Conservation (phyloP, 441 rosid species). For the Mallotus repandus region DNA sequence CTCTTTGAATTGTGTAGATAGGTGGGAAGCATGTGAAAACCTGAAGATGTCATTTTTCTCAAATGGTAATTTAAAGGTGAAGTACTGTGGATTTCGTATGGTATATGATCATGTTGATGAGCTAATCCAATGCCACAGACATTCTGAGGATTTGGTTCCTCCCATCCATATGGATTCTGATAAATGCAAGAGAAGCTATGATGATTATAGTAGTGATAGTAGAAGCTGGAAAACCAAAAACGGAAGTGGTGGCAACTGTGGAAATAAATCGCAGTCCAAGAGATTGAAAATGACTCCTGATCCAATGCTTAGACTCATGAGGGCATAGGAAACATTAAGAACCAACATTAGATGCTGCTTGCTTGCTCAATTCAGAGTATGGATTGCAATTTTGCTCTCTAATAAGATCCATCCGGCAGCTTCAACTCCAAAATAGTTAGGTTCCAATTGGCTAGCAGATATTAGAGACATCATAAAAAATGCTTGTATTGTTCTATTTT, state of each 20-base stretch:
- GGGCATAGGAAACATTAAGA: too few species aligned
- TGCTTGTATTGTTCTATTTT: too few species aligned
- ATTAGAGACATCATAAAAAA: too few species aligned
- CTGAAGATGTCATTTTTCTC: slow-evolving; percentile 8
- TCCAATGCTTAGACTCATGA: background rate
- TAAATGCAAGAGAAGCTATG: slow-evolving; percentile 14
- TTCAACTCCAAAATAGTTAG: too few species aligned
- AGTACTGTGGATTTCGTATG: slow-evolving; percentile 16
- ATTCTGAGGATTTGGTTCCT: background rate
- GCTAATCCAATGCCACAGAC: slow-evolving; percentile 7
- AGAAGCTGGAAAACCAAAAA: background rate
- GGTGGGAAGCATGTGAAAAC: slow-evolving; percentile 12
- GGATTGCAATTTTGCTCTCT: too few species aligned
- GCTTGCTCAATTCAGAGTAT: too few species aligned
- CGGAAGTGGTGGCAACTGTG: background rate
- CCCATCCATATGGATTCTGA: background rate
- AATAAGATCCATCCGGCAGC: too few species aligned
- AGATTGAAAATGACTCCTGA: background rate
- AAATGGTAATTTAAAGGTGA: slow-evolving; percentile 15
- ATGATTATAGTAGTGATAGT: background rate
- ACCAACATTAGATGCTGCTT: too few species aligned
- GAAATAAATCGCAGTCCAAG: background rate
- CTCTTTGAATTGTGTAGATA: slow-evolving; percentile 4
- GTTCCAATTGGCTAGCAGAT: too few species aligned
- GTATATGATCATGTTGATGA: slow-evolving; percentile 18